Conservation (phyloP, 2,329 filamentous ascomycete species). For the Orbilia javanica region DNA sequence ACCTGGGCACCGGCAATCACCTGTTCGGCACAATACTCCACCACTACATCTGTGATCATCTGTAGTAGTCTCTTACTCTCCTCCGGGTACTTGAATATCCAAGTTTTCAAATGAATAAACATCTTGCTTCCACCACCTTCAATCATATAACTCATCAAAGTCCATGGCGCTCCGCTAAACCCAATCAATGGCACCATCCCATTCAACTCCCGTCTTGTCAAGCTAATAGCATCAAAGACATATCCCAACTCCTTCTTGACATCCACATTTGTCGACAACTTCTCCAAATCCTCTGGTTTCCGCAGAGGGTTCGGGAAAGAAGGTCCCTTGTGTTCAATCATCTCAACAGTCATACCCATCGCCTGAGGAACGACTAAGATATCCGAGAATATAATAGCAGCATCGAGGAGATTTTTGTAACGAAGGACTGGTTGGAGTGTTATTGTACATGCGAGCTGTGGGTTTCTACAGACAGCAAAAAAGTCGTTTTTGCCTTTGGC, state of each 20-base stretch:
- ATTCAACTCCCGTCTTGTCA: conserved; percentile 87
- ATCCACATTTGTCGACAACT: conserved; percentile 83
- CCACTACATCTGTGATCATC: conserved; percentile 93
- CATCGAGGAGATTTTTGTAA: conserved; percentile 89
- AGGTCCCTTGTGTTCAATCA: conserved; percentile 97
- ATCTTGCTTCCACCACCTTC: conserved; percentile 96
- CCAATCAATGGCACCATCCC: conserved; percentile 93
- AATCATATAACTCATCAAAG: conserved; percentile 97
- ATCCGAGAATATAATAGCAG: conserved; percentile 98
- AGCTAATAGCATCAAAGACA: conserved; percentile 93
- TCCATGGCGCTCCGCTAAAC: conserved; percentile 98
- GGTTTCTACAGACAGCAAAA: conserved; percentile 95
- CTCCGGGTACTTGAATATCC: conserved; percentile 89
- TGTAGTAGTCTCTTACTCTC: conserved; percentile 84
- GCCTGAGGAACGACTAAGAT: conserved; percentile 98
- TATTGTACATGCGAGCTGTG: conserved; percentile 90
- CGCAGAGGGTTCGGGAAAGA: conserved; percentile 89
- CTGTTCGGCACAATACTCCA: conserved; percentile 92
- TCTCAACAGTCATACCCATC: conserved; percentile 98
- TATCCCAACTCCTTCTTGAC: conserved; percentile 88
- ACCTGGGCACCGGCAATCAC: conserved; percentile 93
- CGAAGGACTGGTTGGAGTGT: conserved; percentile 96
- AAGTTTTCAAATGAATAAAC: conserved; percentile 93
- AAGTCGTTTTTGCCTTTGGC: conserved; percentile 92
- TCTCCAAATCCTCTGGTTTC: conserved; percentile 82